Base-by-base conservation (phyloP, 2,329 filamentous ascomycete species). In the Fusarium albosuccineum region DNA sequence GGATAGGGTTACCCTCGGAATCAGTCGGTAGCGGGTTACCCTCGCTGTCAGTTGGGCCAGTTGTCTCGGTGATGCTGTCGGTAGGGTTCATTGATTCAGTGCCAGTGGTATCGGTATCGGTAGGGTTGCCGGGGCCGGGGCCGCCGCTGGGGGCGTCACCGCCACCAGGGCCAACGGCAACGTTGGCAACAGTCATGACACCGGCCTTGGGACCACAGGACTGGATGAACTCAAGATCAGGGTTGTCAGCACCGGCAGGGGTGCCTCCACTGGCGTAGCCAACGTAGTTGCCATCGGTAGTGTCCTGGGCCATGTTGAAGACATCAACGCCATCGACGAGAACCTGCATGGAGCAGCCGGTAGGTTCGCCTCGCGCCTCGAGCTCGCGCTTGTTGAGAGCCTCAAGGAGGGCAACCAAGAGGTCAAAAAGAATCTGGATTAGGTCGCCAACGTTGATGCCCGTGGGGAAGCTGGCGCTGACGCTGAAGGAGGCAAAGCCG, bases 111-210 rank as follows among this genome's bases (percentile, higher is more conserved):
- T 11, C 45, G 34, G 45, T 11, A 16, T 11, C 45, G 34, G 45
- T 11, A 29, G 30, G 5, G 13, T 1, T 7, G 8, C 49, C 48
- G 9, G 34, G 34, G 7, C 27, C 45, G 26, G 16, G 33, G n/a
- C 26, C 26, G 29, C 13, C 44, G 39, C 29, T 17, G 27, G 50
- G 30, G 29, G 22, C 60, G 17, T 27, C 70, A 13, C 72, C 68
- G 9, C 17, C 70, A 13, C 72, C 68, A 7, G 70, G 67, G 0
- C 71, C 62, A 3, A 50, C 44, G 3, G 39, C 34, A 2, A 69
- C 45, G 1, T 45, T 5, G 9, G 56, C 37, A 17, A 70, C 42
- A 1, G 8, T 11, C 14, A 37, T 0, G 1, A 3, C 3, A n/a
- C 16, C 2, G 0, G 57, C 36, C 29, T 26, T 37, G 9, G 26